Percentiles rank a stretch among this genome's conserved stretches.
phyloP scores from a whole-genome alignment of 1,284 basidiomycete species.

The Apiotrichum porosum region DNA sequence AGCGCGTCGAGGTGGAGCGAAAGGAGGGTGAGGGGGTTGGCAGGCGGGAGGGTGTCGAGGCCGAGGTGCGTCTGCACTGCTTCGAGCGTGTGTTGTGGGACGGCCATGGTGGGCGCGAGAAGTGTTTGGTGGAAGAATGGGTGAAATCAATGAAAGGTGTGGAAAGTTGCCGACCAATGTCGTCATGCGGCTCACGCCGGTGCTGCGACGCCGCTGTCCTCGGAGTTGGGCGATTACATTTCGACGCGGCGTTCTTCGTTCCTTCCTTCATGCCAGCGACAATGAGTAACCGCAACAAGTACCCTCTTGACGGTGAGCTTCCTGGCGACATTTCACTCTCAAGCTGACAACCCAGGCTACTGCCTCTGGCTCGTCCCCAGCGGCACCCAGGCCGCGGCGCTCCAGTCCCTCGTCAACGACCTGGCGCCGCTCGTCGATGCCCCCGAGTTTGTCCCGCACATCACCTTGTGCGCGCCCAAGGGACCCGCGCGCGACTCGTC shows the following conservation, averaged over 20 bases:
- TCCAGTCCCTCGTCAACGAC: constrained; percentile 13
- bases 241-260: not conserved
- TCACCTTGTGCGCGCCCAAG: constrained; percentile 30
- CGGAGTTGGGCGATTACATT: too few relatives aligned
- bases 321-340: not conserved
- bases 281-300: constrained; percentile 1
- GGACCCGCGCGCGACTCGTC: not conserved
- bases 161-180: not conserved
- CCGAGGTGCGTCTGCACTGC: constrained; percentile 2
- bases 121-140: not conserved
- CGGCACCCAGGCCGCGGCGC: not conserved
- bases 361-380: constrained; percentile 25
- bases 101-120: not conserved
- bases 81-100: too few relatives aligned
- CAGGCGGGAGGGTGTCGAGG: not conserved
- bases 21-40: not conserved
- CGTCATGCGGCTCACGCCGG: too few relatives aligned
- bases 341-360: constrained; percentile 14
- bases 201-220: too few relatives aligned
- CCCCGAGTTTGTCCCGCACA: constrained; percentile 32
- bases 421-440: constrained; percentile 14
- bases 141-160: not conserved
- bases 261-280: not conserved
- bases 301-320: constrained; percentile 5
- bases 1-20: not conserved